Percentiles rank a stretch among this genome's conserved stretches.
phyloP scores from a whole-genome alignment of 2,329 filamentous ascomycete genomes.

The Cercospora janseana region DNA sequence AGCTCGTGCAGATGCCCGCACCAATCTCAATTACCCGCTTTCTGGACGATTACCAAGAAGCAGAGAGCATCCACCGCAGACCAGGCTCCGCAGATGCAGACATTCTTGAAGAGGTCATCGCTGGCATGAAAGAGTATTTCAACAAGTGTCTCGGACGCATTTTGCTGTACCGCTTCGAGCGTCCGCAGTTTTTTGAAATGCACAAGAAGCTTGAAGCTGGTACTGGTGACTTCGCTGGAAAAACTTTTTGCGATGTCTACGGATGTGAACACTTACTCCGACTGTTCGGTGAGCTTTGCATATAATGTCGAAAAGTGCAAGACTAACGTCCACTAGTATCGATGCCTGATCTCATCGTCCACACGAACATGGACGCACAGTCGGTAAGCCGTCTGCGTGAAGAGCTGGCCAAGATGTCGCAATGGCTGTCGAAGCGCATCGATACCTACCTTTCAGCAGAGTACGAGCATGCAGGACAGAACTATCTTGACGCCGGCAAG shows the following conservation, averaged over 20 bases:
- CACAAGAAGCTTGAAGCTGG: conserved; percentile 64
- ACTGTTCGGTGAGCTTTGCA: conserved; percentile 69
- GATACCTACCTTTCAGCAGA: conserved; percentile 73
- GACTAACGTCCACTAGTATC: conserved; percentile 58
- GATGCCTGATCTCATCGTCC: conserved; percentile 87
- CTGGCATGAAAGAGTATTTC: conserved; percentile 89
- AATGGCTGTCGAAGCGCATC: conserved; percentile 78
- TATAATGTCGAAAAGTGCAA: neutral
- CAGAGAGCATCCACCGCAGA: conserved; percentile 65
- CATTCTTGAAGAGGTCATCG: conserved; percentile 83
- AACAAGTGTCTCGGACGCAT: conserved; percentile 85
- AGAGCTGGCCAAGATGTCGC: conserved; percentile 80
- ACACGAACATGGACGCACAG: conserved; percentile 96
- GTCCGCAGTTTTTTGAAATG: conserved; percentile 79
- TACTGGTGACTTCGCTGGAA: conserved; percentile 64
- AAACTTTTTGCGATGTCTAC: conserved; percentile 76
- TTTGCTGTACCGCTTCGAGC: conserved; percentile 90
- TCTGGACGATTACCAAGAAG: conserved; percentile 79
- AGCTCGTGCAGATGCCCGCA: conserved; percentile 81
- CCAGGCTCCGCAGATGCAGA: conserved; percentile 70
- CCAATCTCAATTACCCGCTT: conserved; percentile 72
- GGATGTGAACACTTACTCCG: conserved; percentile 89
- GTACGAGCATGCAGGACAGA: conserved; percentile 70
- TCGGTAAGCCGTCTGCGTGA: conserved; percentile 84
- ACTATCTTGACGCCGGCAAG: conserved; percentile 60